Conservation (phyloP, 352 stramenopile species). For the Phytophthora lateralis region DNA sequence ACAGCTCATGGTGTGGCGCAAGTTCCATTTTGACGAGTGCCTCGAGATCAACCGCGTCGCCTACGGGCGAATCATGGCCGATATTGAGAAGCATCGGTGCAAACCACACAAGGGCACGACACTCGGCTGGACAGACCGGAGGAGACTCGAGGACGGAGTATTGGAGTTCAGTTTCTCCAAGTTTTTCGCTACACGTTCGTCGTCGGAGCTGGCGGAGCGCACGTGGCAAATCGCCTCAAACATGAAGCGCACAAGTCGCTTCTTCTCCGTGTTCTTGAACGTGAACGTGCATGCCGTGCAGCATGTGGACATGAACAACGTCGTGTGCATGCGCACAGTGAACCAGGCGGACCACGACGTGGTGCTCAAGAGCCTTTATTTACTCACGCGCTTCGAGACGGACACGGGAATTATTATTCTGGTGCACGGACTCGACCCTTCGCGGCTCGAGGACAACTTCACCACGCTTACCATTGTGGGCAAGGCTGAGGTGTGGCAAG, state of each 20-base stretch:
- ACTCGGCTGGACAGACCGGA: conserved; percentile 50
- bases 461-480: conserved; percentile 40
- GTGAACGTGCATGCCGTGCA: conserved; percentile 45
- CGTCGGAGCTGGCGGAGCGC: conserved; percentile 28
- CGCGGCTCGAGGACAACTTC: conserved; percentile 44
- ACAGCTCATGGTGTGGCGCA: conserved; percentile 43
- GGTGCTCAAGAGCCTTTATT: conserved; percentile 47
- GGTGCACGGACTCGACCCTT: conserved; percentile 39
- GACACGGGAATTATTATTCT: conserved; percentile 50
- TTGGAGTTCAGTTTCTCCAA: conserved; percentile 54
- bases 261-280: conserved; percentile 56
- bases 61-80: conserved; percentile 41
- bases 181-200: conserved; percentile 36
- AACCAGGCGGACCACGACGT: conserved; percentile 47
- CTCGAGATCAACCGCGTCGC: conserved; percentile 45
- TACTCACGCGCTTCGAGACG: conserved; percentile 55
- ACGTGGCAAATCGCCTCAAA: conserved; percentile 42
- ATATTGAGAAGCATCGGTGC: conserved; percentile 42
- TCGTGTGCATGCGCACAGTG: conserved; percentile 46
- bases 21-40: conserved; percentile 50
- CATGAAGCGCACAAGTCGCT: conserved; percentile 28
- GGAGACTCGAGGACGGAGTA: conserved; percentile 29
- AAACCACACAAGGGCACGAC: conserved; percentile 39
- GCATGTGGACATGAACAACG: conserved; percentile 48
- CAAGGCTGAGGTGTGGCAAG: conserved; percentile 50